Base-by-base conservation (phyloP, 495 filamentous ascomycete genomes). In the Ascobolus immersus region DNA sequence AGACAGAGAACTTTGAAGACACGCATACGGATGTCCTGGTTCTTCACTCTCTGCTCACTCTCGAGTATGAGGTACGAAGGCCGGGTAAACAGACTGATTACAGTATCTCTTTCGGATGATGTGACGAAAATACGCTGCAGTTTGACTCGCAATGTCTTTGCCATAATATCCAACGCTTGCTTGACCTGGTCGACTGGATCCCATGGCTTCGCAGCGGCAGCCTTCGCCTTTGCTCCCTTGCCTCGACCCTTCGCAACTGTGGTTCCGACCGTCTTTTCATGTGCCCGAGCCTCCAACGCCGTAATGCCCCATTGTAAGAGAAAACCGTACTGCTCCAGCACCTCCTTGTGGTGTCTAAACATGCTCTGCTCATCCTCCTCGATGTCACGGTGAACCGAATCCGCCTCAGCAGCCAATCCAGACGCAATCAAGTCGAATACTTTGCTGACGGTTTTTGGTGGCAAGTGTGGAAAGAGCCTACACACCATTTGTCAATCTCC, bases 1-100 rank as follows among this genome's bases (percentile, higher is more conserved):
- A 94, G 78, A 48, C 89, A 94, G 3, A 94, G 62, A 14, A 93
- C 84, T 52, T 90, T 92, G 58, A 93, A 94, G 22, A 75, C 69
- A 54, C 93, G 78, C 89, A 94, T 94, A 32, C 80, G 69, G 37
- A 94, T 76, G 10, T 75, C 58, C 26, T 77, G 90, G 44, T 64
- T 78, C 59, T 94, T 99, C 30, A 84, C 75, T 33, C 89, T 65
- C 51, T 79, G 71, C 49, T 99, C 86, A 54, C 72, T 93, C 55
- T 94, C 86, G 15, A 99, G 59, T 17, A 99, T 64, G 50, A 92
- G 62, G 50, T 94, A 94, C 2, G 86, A 74, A 5, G 86, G 79
- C n/a, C 82, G 63, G 0, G 86, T 94, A 44, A 99, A 77, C 4
- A 99, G 59, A 28, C 72, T 71, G 33, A 99, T 70, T 42, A 99